These are phyloP conservation scores for Straminergon stramineum DNA, from an alignment of 225 moss, liverwort and hornwort genomes.

Conservation along the genomic window DNA sequence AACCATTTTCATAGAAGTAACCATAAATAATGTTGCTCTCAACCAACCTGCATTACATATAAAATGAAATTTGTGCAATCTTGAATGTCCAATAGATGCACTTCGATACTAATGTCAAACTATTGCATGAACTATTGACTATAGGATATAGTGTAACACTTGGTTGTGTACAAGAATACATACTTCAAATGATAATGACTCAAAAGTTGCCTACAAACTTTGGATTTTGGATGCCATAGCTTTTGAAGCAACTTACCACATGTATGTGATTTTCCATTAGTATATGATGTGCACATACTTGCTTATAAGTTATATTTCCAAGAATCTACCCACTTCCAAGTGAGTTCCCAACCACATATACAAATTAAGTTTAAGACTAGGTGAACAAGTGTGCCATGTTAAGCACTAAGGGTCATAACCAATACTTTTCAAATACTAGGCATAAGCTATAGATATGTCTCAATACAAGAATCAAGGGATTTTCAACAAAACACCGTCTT, in stretches of 20 bases:
- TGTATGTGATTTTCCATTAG: conserved; percentile 9
- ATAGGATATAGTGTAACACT: neutral
- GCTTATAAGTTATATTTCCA: conserved; percentile 32
- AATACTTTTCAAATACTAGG: neutral
- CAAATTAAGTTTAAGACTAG: conserved; percentile 20
- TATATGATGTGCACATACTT: conserved; percentile 19
- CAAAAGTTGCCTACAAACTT: neutral
- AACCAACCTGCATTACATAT: conserved; percentile 12
- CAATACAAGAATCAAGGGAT: neutral
- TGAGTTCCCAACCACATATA: conserved; percentile 37
- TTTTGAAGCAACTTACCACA: conserved; percentile 29
- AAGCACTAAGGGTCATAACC: neutral
- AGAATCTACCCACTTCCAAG: conserved; percentile 21
- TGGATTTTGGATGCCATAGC: neutral
- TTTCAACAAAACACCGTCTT: neutral
- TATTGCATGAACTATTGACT: neutral
- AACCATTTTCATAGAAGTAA: neutral
- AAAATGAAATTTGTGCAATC: neutral
- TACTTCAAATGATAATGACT: neutral
- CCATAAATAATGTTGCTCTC: conserved; percentile 2
- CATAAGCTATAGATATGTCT: neutral
- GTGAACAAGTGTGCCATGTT: neutral
- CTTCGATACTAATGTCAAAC: neutral
- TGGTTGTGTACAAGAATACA: neutral
- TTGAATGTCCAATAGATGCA: neutral